Base-by-base conservation (phyloP, 805 yeast species). In the Kuraishia ogatae region DNA sequence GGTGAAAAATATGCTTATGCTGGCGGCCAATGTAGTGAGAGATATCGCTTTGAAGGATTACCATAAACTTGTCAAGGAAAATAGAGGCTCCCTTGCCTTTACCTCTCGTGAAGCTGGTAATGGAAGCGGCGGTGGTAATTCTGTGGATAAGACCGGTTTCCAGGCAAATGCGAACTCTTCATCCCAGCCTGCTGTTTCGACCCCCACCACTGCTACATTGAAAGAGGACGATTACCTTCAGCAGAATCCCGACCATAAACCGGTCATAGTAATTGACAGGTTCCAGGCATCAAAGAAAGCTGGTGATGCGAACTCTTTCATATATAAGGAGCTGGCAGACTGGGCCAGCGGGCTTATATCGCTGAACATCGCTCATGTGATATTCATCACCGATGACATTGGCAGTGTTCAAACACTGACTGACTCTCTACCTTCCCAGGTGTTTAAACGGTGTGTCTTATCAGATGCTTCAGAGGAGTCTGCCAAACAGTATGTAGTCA, bases 361-460 rank as follows among this genome's bases (percentile, higher is more conserved):
- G 55, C 78, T 84, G 73, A 89, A 91, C 65, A 66, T 85, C 52
- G 98, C 98, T 0, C 97, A 91, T 71, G 98, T 94, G 6, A 80
- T 94, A 1, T 84, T 89, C 64, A 77, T 93, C 50, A 89, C 97
- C 0, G 89, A 87, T 61, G 97, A 93, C 61, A 83, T 89, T 29
- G 89, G 96, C 2, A 82, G 88, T 50, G 74, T 85, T 51, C 88
- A 83, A 66, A 71, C 80, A 11, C 75, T 94, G 57, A 73, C 86
- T 0, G 82, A 81, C 7, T 81, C 96, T 0, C 74, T 94, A 48
- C 97, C 99, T 8, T 87, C 87, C 56, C 92, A 89, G 61, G 94
- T 93, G 2, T 87, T 92, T 73, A 88, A 88, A 65, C 78, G 82
- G 7, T 75, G 89, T 35, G 72, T 83, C 0, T 72, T 94, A 39